These are phyloP conservation scores for Caryopteris hybrid DNA, from an alignment of 305 asterid species.

Conservation along the genomic window DNA sequence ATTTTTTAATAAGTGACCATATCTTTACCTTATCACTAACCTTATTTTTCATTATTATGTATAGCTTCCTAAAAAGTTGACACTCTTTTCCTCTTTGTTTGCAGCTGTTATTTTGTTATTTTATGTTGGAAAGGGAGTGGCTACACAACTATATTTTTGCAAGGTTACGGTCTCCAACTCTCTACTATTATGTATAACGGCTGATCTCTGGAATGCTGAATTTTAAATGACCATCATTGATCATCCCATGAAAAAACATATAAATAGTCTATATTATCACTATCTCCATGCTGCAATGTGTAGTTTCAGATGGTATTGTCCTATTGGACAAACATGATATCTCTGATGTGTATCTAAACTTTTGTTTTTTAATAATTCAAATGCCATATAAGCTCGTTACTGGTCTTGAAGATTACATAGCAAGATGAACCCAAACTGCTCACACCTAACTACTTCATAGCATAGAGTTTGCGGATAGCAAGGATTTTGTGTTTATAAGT, in stretches of 20 bases:
- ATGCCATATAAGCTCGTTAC: constrained; percentile 87
- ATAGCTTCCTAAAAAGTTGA: constrained; percentile 15
- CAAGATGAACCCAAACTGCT: constrained; percentile 94
- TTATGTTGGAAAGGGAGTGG: constrained; percentile 94
- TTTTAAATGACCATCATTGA: too few species aligned
- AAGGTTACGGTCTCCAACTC: constrained; percentile 46
- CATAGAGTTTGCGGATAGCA: constrained; percentile 84
- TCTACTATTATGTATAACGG: neutral
- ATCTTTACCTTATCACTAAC: too few species aligned
- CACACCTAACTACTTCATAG: constrained; percentile 70
- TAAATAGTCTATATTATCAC: too few species aligned
- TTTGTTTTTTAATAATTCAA: constrained; percentile 49
- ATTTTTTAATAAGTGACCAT: too few species aligned
- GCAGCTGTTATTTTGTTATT: constrained; percentile 83
- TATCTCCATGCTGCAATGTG: too few species aligned
- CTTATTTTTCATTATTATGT: neutral
- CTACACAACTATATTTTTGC: constrained; percentile 80
- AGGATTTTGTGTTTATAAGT: constrained; percentile 76
- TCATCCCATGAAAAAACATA: too few species aligned
- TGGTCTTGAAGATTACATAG: constrained; percentile 92
- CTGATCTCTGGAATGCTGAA: neutral
- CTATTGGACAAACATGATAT: neutral
- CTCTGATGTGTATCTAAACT: neutral
- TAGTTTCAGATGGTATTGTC: neutral
- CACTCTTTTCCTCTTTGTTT: constrained; percentile 18